Evolutionary conservation across 805 yeast species (phyloP), one percentile per base, ranked within the genome.

Genomic region (Yarrowia sp.): DNA sequence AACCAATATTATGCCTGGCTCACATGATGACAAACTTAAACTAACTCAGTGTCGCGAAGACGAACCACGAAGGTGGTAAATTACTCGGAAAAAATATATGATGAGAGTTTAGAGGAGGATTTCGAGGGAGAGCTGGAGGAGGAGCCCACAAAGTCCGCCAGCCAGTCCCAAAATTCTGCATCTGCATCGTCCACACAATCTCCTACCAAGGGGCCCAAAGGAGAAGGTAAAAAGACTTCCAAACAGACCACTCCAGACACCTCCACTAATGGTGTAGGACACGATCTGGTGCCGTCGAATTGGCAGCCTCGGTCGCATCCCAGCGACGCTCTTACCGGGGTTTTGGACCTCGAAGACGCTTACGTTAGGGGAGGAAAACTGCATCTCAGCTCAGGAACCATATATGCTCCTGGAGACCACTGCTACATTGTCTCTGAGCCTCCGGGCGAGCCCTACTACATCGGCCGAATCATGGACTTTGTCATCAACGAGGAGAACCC

Each of bases 401-500:
- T 46, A 5, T 70, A 67, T 40, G 43, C 56, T 14, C 67, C 67
- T 10, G 67, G 67, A 11, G 97, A 92, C 69, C 86, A 82, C 70
- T 88, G 92, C 10, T 92, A 90, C 76, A 87, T 93, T 87, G 83
- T 93, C 12, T 87, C 95, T 71, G 97, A 92, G 77, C 97, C 97
- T 0, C 92, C 97, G 0, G 95, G 97, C 1, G 97, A 92, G 74
- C 98, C 98, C 0, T 95, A 90, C 80, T 91, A 92, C 74, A 85
- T 95, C 53, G 98, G 96, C 0, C 82, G 94, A 50, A 83, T 94
- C 48, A 85, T 91, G 82, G 95, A 93, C 15, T 91, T 92, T 72
- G 82, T 81, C 3, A 77, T 77, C 64, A 83, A 80, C 72, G 82
- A 80, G 59, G 55, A 71, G 14, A 61, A 46, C 32, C 69, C 69